A percentile compares a stretch with the other conserved stretches of the same genome.
phyloP scores from a whole-genome alignment of 2,329 filamentous ascomycete genomes.

The Fonsecaea nubica region DNA sequence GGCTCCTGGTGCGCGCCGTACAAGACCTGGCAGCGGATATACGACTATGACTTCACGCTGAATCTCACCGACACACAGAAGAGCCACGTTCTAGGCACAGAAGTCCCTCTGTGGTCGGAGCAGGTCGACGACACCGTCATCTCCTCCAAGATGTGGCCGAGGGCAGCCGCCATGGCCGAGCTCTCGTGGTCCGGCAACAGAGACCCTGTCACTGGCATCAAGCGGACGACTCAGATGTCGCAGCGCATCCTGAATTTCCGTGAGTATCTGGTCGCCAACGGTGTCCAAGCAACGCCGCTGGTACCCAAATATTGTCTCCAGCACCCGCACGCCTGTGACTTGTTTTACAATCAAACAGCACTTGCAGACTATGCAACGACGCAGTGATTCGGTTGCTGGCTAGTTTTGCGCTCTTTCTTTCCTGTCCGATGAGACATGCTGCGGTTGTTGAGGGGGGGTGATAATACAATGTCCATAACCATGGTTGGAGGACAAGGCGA shows the following conservation, averaged over 20 bases:
- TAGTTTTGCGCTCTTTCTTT: neutral
- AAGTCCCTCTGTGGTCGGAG: conserved; percentile 61
- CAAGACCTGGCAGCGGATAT: conserved; percentile 67
- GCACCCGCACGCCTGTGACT: conserved; percentile 64
- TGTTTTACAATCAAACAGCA: conserved; percentile 59
- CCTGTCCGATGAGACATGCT: neutral
- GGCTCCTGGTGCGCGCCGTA: conserved; percentile 66
- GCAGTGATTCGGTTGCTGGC: conserved; percentile 7
- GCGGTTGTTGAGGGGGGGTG: neutral
- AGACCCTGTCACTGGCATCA: conserved; percentile 54
- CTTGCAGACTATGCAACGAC: conserved; percentile 25
- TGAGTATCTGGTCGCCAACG: conserved; percentile 64
- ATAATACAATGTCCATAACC: neutral
- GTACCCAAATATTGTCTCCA: conserved; percentile 65
- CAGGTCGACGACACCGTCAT: conserved; percentile 62
- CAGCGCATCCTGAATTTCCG: conserved; percentile 66
- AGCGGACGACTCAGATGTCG: conserved; percentile 61
- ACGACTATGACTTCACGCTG: conserved; percentile 63
- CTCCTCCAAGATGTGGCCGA: conserved; percentile 61
- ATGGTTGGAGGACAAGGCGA: neutral
- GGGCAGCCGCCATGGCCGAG: conserved; percentile 63
- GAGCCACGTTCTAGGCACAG: conserved; percentile 59
- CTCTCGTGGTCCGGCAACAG: conserved; percentile 63
- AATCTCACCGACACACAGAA: conserved; percentile 57
- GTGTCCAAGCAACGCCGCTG: conserved; percentile 58